A percentile compares a stretch with the other conserved stretches of the same genome.
phyloP scores from a whole-genome alignment of 371 early-diverging fungal species.

The Actinomortierella wolfii region DNA sequence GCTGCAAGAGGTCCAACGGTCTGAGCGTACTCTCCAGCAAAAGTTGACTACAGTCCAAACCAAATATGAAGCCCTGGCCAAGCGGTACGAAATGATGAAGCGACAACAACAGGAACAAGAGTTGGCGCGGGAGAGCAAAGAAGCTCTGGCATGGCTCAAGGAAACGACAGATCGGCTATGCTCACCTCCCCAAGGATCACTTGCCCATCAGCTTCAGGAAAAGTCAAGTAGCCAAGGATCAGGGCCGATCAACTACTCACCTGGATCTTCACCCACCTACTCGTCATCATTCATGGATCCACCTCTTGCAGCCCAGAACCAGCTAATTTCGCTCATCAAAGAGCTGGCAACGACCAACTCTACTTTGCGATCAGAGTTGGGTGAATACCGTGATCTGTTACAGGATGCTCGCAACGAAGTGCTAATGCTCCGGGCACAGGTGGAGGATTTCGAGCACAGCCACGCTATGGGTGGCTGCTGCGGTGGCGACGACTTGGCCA shows the following conservation, averaged over 20 bases:
- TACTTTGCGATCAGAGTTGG: conserved; percentile 50
- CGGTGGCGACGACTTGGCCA: conserved; percentile 21
- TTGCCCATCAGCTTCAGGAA: conserved; percentile 23
- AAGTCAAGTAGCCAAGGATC: conserved; percentile 23
- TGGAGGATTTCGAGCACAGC: conserved; percentile 50
- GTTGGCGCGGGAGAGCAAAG: conserved; percentile 42
- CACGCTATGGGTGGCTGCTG: conserved; percentile 33
- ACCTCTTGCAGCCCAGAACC: conserved; percentile 47
- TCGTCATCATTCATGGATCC: conserved; percentile 41
- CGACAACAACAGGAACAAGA: conserved; percentile 41
- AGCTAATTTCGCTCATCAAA: conserved; percentile 51
- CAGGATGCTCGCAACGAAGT: conserved; percentile 51
- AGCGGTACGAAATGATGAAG: conserved; percentile 39
- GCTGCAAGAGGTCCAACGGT: conserved; percentile 30
- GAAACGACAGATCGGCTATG: conserved; percentile 40
- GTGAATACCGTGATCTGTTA: conserved; percentile 48
- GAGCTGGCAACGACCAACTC: conserved; percentile 54
- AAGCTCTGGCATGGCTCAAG: conserved; percentile 44
- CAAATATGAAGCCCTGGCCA: conserved; percentile 34
- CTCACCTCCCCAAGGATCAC: conserved; percentile 31
- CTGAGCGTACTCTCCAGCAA: conserved; percentile 31
- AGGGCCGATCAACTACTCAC: conserved; percentile 14
- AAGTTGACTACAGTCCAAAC: conserved; percentile 19
- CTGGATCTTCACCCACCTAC: conserved; percentile 39
- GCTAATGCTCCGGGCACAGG: conserved; percentile 30